phyloP scores from a whole-genome alignment of 2,329 filamentous ascomycete species.

The Tolypocladium cylindrosporum region DNA sequence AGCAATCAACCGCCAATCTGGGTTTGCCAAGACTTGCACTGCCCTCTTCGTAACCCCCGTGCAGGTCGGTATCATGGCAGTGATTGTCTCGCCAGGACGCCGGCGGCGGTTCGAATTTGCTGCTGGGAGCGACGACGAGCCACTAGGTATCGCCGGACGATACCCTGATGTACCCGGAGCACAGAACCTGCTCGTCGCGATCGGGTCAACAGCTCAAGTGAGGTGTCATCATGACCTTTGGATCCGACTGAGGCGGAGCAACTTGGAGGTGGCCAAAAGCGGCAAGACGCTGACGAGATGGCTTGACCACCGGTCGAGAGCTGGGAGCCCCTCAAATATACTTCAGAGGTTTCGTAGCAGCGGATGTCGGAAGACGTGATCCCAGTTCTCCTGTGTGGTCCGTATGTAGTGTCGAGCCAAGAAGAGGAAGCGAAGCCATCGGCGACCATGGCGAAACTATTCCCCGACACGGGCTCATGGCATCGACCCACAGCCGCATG shows the following conservation, averaged over 20 bases:
- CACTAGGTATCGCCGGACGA: neutral
- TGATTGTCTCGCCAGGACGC: neutral
- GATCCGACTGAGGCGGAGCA: constrained; percentile 13
- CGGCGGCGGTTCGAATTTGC: neutral
- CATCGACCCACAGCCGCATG: neutral
- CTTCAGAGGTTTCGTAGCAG: neutral
- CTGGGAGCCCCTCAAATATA: too few relatives aligned
- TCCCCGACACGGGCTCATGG: neutral
- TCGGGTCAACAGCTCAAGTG: neutral
- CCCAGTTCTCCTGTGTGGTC: too few relatives aligned
- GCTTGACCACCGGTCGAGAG: neutral
- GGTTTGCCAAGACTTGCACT: constrained; percentile 4
- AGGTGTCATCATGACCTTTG: neutral
- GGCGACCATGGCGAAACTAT: neutral
- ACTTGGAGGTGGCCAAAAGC: constrained; percentile 2
- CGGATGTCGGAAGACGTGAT: neutral
- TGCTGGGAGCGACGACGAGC: neutral
- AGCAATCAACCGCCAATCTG: neutral
- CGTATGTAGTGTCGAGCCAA: too few relatives aligned
- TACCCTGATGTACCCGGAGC: neutral
- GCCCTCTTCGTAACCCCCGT: constrained; percentile 1
- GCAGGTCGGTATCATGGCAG: neutral
- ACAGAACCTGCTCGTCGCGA: neutral
- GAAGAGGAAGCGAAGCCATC: neutral
- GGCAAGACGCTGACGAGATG: constrained; percentile 3